Evolutionary conservation across 164 flowering plant species (phyloP).

Genomic region (Magnolia sinica): DNA sequence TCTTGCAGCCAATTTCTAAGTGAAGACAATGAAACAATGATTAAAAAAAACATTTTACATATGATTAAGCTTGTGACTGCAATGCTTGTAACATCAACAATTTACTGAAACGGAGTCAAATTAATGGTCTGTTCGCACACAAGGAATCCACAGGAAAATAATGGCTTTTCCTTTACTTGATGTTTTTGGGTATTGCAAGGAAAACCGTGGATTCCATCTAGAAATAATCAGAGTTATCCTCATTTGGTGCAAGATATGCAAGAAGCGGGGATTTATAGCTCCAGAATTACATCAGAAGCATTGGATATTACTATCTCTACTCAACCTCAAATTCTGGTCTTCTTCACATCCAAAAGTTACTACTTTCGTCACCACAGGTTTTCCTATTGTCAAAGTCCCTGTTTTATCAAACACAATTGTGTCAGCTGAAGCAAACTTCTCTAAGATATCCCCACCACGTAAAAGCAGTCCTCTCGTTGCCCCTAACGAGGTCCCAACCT

Average conservation of each 20-base stretch:
- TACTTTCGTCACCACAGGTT: conserved; percentile 80
- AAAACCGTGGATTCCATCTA: too few relatives aligned
- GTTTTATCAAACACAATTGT: conserved; percentile 96
- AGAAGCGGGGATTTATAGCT: not conserved
- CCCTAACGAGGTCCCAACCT: conserved; percentile 98
- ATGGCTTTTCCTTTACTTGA: too few relatives aligned
- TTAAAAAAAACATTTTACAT: too few relatives aligned
- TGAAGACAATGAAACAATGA: not conserved
- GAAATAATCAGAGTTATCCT: too few relatives aligned
- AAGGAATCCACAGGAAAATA: too few relatives aligned
- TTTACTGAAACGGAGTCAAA: too few relatives aligned
- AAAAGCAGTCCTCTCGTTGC: conserved; percentile 92
- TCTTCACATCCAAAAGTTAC: conserved; percentile 32
- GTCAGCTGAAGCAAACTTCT: conserved; percentile 70
- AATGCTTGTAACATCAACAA: too few relatives aligned
- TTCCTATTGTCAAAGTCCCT: conserved; percentile 91
- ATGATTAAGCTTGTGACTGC: too few relatives aligned
- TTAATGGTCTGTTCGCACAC: too few relatives aligned
- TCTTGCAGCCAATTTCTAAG: not conserved
- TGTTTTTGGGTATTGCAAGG: too few relatives aligned
- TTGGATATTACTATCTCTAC: conserved; percentile 9
- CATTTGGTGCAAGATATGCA: too few relatives aligned
- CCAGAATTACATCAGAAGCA: not conserved
- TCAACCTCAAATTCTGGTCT: conserved; percentile 37
- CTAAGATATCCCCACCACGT: conserved; percentile 89